Percentiles rank a stretch among this genome's conserved stretches.
phyloP scores from a whole-genome alignment of 1,284 basidiomycete genomes.

The Ganoderma leucocontextum region DNA sequence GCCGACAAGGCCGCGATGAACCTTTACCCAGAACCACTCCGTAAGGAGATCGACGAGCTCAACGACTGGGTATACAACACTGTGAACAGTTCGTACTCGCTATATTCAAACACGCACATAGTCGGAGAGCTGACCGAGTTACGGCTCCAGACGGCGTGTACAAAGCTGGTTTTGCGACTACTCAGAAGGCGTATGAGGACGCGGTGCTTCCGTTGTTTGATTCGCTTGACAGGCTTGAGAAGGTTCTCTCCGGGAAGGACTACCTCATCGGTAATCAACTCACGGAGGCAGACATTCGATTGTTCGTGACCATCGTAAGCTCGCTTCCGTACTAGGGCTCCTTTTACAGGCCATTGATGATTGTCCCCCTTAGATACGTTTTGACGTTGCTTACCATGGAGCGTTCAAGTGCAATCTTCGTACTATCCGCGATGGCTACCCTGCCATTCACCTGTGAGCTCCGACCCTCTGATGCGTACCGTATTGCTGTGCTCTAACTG shows the following conservation, averaged over 20 bases:
- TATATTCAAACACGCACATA: neutral
- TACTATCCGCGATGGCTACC: conserved; percentile 82
- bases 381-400: conserved; percentile 89
- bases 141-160: conserved; percentile 78
- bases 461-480: neutral
- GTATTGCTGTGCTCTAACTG: conserved; percentile 8
- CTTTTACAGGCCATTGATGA: neutral
- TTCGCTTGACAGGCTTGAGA: conserved; percentile 84
- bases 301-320: conserved; percentile 90
- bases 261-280: conserved; percentile 85
- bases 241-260: conserved; percentile 77
- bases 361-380: conserved; percentile 52
- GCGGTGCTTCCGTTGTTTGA: conserved; percentile 79
- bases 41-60: conserved; percentile 81
- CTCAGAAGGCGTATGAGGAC: conserved; percentile 83
- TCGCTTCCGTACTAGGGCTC: neutral
- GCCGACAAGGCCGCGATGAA: conserved; percentile 61
- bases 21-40: conserved; percentile 33
- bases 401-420: conserved; percentile 96
- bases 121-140: conserved; percentile 2
- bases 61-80: conserved; percentile 89
- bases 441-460: conserved; percentile 74
- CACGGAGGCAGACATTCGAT: conserved; percentile 92
- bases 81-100: conserved; percentile 72
- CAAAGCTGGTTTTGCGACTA: conserved; percentile 87